A percentile compares a stretch with the other conserved stretches of the same genome.
Evolutionary conservation across 2,329 filamentous ascomycete species (phyloP).

Genomic region (Fusarium chlamydosporum): DNA sequence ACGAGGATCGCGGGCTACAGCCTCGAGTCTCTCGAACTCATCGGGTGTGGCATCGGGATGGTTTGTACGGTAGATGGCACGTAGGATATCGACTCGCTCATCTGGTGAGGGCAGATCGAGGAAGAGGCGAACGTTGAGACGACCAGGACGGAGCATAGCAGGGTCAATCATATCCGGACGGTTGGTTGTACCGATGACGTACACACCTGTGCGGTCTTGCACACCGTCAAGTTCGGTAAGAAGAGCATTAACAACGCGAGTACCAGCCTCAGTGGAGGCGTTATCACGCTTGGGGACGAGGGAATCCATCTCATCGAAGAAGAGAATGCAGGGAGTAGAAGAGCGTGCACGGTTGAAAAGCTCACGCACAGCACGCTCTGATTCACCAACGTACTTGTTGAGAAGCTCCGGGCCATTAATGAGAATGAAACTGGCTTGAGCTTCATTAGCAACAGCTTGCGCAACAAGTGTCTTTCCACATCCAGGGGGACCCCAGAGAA

Average conservation of each 20-base stretch:
- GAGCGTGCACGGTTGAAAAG: conserved; percentile 90
- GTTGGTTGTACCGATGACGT: conserved; percentile 95
- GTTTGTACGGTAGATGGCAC: conserved; percentile 71
- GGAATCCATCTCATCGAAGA: conserved; percentile 98
- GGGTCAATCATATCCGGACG: conserved; percentile 96
- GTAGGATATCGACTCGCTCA: conserved; percentile 88
- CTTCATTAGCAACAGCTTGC: conserved; percentile 95
- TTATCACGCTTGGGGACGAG: conserved; percentile 88
- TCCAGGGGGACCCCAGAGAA: conserved; percentile 96
- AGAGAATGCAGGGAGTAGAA: conserved; percentile 91
- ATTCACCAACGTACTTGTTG: conserved; percentile 98
- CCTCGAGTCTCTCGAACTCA: conserved; percentile 68
- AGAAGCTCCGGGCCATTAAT: conserved; percentile 96
- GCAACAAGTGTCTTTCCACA: conserved; percentile 97
- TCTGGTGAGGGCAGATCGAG: conserved; percentile 85
- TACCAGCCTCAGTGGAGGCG: conserved; percentile 82
- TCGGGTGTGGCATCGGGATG: conserved; percentile 58
- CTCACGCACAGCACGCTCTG: conserved; percentile 91
- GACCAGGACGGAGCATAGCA: conserved; percentile 92
- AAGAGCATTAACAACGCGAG: conserved; percentile 93
- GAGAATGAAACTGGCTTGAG: conserved; percentile 96
- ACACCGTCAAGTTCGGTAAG: conserved; percentile 95
- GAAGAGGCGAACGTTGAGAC: conserved; percentile 89
- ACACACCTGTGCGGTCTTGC: conserved; percentile 84
- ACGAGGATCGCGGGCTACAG: conserved; percentile 74